These are phyloP conservation scores for Ceratobasidium sp. DNA, from an alignment of 1,284 basidiomycete genomes.

Conservation along the genomic window DNA sequence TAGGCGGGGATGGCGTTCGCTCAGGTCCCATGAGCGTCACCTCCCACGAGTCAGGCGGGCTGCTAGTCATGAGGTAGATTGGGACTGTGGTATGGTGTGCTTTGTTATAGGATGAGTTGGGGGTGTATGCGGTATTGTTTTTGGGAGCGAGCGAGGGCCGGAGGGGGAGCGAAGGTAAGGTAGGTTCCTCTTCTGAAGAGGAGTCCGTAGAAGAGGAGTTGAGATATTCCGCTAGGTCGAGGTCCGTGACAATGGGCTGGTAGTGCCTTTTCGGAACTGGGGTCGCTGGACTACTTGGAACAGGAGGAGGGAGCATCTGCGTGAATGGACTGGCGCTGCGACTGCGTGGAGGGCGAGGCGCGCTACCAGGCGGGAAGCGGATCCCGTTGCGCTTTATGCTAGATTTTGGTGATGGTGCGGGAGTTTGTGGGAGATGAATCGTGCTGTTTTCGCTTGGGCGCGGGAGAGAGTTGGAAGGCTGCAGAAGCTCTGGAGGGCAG, in stretches of 20 bases:
- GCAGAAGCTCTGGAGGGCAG: conserved; percentile 8
- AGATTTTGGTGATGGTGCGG: neutral
- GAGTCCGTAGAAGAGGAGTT: neutral
- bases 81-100: neutral
- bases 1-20: conserved; percentile 28
- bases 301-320: conserved; percentile 28
- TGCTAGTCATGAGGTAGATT: neutral
- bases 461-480: conserved; percentile 14
- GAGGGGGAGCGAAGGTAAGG: neutral
- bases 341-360: conserved; percentile 17
- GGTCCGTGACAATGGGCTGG: conserved; percentile 2
- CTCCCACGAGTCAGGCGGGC: neutral
- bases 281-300: conserved; percentile 13
- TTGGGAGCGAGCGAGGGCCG: neutral
- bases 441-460: conserved; percentile 10
- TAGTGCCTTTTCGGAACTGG: conserved; percentile 15
- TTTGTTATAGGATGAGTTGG: neutral
- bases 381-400: neutral
- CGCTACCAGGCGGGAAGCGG: conserved; percentile 17
- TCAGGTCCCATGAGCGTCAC: conserved; percentile 19
- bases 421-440: conserved; percentile 1
- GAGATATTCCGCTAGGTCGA: neutral
- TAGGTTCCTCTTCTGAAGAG: neutral
- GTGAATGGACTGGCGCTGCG: conserved; percentile 31
- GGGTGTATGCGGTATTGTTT: neutral